phyloP scores from a whole-genome alignment of 345 rosid genomes.

The Moringa oleifera region DNA sequence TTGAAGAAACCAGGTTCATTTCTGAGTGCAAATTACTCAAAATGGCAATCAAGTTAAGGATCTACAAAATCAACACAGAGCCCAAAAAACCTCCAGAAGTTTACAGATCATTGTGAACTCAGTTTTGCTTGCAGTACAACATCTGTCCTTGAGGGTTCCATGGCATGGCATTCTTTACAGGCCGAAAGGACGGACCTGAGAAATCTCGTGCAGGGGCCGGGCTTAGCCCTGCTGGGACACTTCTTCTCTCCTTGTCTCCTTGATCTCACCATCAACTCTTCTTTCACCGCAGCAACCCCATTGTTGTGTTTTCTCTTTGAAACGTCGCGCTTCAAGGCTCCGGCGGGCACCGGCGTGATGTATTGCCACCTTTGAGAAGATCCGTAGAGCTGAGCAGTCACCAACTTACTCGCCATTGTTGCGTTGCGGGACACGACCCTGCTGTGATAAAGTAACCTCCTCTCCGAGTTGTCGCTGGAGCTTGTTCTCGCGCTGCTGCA shows the following conservation, averaged over 20 bases:
- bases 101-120: background rate
- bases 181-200: constrained; percentile 46
- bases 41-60: background rate
- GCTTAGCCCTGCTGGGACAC: constrained; percentile 13
- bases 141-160: constrained; percentile 54
- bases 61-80: background rate
- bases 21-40: no score
- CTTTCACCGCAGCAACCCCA: constrained; percentile 21
- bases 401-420: constrained; percentile 38
- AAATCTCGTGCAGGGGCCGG: constrained; percentile 44
- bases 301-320: constrained; percentile 25
- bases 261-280: constrained; percentile 21
- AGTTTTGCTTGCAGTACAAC: constrained; percentile 4
- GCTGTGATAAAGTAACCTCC: constrained; percentile 20
- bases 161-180: constrained; percentile 77
- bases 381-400: constrained; percentile 51
- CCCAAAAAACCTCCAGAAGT: background rate
- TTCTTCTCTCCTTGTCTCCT: constrained; percentile 11
- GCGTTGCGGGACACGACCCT: constrained; percentile 9
- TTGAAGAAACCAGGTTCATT: no score
- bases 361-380: constrained; percentile 70
- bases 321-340: constrained; percentile 45
- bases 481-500: constrained; percentile 67
- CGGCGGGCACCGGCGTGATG: constrained; percentile 40
- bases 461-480: constrained; percentile 37